Conservation (phyloP, 1,139 yeast genomes). For the Lodderomyces metapsilosis region DNA sequence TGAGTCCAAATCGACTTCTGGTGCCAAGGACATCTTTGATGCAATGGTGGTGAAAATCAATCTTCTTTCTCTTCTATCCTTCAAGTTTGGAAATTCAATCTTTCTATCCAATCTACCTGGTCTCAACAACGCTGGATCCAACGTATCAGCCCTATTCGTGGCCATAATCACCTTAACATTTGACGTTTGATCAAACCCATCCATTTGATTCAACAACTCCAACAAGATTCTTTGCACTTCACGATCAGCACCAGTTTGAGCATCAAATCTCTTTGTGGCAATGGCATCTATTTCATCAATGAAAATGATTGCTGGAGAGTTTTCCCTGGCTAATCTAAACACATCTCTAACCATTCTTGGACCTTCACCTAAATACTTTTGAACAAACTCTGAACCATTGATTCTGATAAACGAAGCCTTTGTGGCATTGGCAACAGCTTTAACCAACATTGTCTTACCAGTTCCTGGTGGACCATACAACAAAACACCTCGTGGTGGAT, state of each 20-base stretch:
- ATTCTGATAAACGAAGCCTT: slow-evolving; percentile 96
- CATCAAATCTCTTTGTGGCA: slow-evolving; percentile 98
- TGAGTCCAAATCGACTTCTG: slow-evolving; percentile 95
- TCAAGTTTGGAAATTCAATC: slow-evolving; percentile 92
- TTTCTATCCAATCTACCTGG: slow-evolving; percentile 99
- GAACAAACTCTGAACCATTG: slow-evolving; percentile 97
- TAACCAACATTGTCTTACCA: slow-evolving; percentile 97
- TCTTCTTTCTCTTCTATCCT: slow-evolving; percentile 97
- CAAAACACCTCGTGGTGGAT: slow-evolving; percentile 97
- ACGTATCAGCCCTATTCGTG: slow-evolving; percentile 95
- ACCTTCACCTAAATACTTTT: slow-evolving; percentile 97
- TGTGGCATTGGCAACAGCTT: slow-evolving; percentile 96
- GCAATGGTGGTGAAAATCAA: slow-evolving; percentile 95
- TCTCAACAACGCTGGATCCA: slow-evolving; percentile 95
- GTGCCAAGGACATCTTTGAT: slow-evolving; percentile 96
- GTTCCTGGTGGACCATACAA: slow-evolving; percentile 99
- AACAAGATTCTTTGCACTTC: slow-evolving; percentile 97
- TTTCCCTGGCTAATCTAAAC: slow-evolving; percentile 93
- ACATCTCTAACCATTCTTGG: slow-evolving; percentile 99
- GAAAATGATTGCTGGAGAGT: slow-evolving; percentile 93
- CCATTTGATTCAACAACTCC: slow-evolving; percentile 97
- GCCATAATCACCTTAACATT: slow-evolving; percentile 99
- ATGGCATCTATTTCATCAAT: slow-evolving; percentile 99
- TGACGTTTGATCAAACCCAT: slow-evolving; percentile 94
- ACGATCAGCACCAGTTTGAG: slow-evolving; percentile 99